Evolutionary conservation across 495 filamentous ascomycete species (phyloP).

Genomic region (Penicillium coffeae): DNA sequence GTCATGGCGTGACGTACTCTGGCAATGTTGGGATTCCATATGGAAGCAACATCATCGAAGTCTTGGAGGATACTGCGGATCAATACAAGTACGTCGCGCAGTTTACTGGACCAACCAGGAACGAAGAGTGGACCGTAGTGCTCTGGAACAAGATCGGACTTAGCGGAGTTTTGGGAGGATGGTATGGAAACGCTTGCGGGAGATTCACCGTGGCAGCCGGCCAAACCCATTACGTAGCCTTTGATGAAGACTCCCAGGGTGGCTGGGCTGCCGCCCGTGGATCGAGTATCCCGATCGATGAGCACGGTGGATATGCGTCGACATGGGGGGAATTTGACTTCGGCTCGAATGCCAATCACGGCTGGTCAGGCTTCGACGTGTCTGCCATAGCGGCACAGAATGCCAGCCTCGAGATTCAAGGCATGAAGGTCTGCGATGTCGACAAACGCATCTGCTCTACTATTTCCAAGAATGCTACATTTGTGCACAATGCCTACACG

Average conservation of each 20-base stretch:
- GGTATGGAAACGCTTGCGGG: constrained; percentile 37
- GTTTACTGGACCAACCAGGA: constrained; percentile 34
- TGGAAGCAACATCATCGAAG: constrained; percentile 49
- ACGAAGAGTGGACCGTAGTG: constrained; percentile 34
- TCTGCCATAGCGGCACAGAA: constrained; percentile 36
- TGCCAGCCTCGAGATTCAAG: constrained; percentile 27
- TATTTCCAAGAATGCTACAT: constrained; percentile 21
- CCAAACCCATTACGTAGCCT: constrained; percentile 41
- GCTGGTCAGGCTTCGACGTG: constrained; percentile 44
- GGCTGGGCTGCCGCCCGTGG: constrained; percentile 33
- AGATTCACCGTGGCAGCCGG: constrained; percentile 40
- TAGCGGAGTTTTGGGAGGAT: constrained; percentile 35
- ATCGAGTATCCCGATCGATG: constrained; percentile 25
- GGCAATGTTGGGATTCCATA: constrained; percentile 52
- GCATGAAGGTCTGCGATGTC: constrained; percentile 34
- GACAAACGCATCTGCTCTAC: constrained; percentile 27
- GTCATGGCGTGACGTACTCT: constrained; percentile 32
- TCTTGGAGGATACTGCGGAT: constrained; percentile 26
- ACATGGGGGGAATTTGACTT: constrained; percentile 47
- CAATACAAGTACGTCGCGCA: constrained; percentile 45
- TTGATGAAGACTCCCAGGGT: constrained; percentile 44
- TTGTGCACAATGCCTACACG: constrained; percentile 36
- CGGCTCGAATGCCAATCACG: constrained; percentile 27
- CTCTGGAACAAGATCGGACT: constrained; percentile 53
- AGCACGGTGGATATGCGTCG: constrained; percentile 30